These are phyloP conservation scores for Penicillium macrosclerotiorum DNA, from an alignment of 495 filamentous ascomycete species.

Conservation along the genomic window DNA sequence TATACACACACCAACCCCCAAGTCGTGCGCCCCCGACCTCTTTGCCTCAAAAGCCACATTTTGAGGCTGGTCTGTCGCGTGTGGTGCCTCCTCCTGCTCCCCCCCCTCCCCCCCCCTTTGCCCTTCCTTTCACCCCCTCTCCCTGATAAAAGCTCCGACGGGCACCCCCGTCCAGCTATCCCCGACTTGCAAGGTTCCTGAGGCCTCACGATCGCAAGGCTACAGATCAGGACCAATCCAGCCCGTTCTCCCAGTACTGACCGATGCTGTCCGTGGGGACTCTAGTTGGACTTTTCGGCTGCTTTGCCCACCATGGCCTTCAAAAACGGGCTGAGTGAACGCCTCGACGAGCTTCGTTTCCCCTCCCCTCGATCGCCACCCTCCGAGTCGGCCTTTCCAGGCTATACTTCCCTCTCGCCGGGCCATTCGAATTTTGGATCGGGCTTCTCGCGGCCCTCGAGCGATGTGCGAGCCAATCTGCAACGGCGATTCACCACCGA, in stretches of 20 bases:
- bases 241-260: too few species aligned
- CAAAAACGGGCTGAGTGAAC: conserved; percentile 62
- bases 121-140: too few species aligned
- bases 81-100: background rate
- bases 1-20: too few species aligned
- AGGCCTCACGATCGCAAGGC: background rate
- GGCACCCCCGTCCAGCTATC: background rate
- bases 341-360: conserved; percentile 75
- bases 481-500: conserved; percentile 94
- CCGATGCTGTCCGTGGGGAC: conserved; percentile 23
- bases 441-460: conserved; percentile 50
- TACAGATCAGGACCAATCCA: too few species aligned
- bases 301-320: conserved; percentile 57
- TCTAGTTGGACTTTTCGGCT: conserved; percentile 35
- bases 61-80: too few species aligned
- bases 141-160: background rate
- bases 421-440: conserved; percentile 58
- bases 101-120: too few species aligned
- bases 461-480: conserved; percentile 67
- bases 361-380: conserved; percentile 69
- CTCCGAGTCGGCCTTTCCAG: conserved; percentile 66
- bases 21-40: too few species aligned
- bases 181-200: too few species aligned
- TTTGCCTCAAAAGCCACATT: too few species aligned
- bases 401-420: conserved; percentile 67